Conservation (phyloP, 1,139 yeast species). For the Taiozyma sp. region DNA sequence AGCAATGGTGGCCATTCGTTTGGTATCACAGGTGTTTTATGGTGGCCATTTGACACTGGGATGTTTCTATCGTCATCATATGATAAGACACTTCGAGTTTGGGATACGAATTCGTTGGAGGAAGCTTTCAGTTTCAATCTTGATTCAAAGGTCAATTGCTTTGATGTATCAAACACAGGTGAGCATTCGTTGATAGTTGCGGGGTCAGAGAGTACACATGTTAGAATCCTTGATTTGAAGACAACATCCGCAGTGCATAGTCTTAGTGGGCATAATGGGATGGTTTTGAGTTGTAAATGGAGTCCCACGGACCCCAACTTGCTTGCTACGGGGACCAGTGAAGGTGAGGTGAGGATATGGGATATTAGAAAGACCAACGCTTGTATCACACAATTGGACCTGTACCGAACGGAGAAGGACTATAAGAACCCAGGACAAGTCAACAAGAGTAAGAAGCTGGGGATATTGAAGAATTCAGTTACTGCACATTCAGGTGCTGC, state of each 20-base stretch:
- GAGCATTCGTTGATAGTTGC: slow-evolving; percentile 58
- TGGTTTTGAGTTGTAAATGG: slow-evolving; percentile 68
- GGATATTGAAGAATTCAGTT: slow-evolving; percentile 23
- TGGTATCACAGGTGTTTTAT: slow-evolving; percentile 69
- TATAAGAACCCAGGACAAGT: neutral
- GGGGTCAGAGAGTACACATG: slow-evolving; percentile 66
- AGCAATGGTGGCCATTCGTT: slow-evolving; percentile 44
- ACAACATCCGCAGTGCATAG: slow-evolving; percentile 71
- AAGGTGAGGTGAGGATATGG: slow-evolving; percentile 61
- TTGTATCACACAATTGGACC: slow-evolving; percentile 45
- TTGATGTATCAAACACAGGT: slow-evolving; percentile 39
- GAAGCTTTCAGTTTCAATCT: slow-evolving; percentile 63
- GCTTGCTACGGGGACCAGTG: slow-evolving; percentile 23
- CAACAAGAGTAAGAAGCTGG: slow-evolving; percentile 26
- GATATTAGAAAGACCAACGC: slow-evolving; percentile 68
- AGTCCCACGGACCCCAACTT: slow-evolving; percentile 47
- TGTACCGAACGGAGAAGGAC: slow-evolving; percentile 40
- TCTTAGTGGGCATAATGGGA: slow-evolving; percentile 59
- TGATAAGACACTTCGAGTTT: slow-evolving; percentile 71
- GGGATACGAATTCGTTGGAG: slow-evolving; percentile 69
- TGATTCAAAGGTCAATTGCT: slow-evolving; percentile 46
- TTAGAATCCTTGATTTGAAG: slow-evolving; percentile 68
- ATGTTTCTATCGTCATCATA: slow-evolving; percentile 80
- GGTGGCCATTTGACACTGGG: slow-evolving; percentile 93
- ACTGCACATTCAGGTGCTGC: slow-evolving; percentile 75